Evolutionary conservation across 768 basidiomycete species (phyloP), one percentile per base, ranked within the genome.

Genomic region (Russula griseocarnosa): DNA sequence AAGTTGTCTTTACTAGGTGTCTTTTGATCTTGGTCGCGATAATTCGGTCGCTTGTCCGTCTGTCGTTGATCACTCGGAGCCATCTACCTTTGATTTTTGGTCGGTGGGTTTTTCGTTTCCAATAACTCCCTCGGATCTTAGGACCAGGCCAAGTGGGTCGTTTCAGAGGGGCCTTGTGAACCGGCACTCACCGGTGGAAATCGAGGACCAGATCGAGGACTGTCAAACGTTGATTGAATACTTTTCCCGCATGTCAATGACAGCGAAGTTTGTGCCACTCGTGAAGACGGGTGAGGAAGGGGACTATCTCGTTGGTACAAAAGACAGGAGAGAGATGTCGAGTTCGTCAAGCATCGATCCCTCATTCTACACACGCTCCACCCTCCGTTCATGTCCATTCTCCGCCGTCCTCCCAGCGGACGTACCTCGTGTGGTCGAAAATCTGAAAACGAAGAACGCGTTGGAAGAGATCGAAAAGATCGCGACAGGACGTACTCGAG

Each of bases 251-350:
- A 90, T 87, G 74, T 75, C 76, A 50, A 74, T 4, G 36, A 5
- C 36, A 36, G 36, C 36, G 36, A 32, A 32, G 7, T 32, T 87
- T 62, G 81, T 94, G 28, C 79, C 77, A 24, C 81, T 87, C 70
- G 97, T 95, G 81, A 99, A 98, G 83, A 97, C 97, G 79, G 88
- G 85, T 38, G 89, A 89, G 52, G 88, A 94, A 52, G 86, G 90
- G 60, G 70, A 85, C 5, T 91, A 93, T 75, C 94, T 93, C 74
- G 82, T 85, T 24, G 90, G 83, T 20, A 79, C 75, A 28, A 77
- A 77, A 67, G 74, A 79, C 65, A 92, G 88, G 74, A 81, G 82
- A 70, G 55, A 73, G 28, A 71, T 76, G 46, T 72, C 77, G n/a
- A 69, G 75, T 20, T 70, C 80, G 28, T 74, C 79, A 16, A 74